Percentiles rank a stretch among this genome's conserved stretches.
Conservation (phyloP, 495 filamentous ascomycete species). For the Lophium mytilinum region DNA sequence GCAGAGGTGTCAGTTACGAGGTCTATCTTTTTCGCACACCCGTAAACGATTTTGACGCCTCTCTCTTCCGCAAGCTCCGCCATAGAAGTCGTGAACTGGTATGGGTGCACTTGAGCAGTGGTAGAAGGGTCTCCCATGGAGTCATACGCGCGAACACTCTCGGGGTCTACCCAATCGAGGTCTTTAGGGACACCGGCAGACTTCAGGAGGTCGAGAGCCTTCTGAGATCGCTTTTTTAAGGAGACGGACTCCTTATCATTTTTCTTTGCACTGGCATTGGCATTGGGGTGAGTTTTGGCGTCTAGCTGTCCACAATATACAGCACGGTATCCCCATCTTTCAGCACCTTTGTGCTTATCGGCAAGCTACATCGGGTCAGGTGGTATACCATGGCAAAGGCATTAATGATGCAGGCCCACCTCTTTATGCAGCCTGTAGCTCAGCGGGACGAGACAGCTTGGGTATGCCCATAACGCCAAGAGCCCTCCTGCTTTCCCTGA, state of each 20-base stretch:
- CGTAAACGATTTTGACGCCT: constrained; percentile 64
- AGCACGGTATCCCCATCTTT: constrained; percentile 81
- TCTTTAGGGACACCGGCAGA: constrained; percentile 63
- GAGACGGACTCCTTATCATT: constrained; percentile 37
- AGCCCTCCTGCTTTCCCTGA: constrained; percentile 94
- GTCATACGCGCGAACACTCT: constrained; percentile 60
- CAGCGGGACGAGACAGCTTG: constrained; percentile 72
- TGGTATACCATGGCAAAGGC: neutral
- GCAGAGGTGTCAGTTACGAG: constrained; percentile 35
- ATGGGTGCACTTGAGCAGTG: constrained; percentile 92
- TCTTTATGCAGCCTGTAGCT: constrained; percentile 78
- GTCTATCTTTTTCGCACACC: constrained; percentile 57
- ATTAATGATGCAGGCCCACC: constrained; percentile 2
- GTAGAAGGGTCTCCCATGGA: constrained; percentile 73
- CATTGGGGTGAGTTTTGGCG: constrained; percentile 24
- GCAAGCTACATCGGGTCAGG: constrained; percentile 43
- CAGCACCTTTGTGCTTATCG: constrained; percentile 70
- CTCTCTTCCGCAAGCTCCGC: constrained; percentile 67
- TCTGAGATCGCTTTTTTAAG: constrained; percentile 65
- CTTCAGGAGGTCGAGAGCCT: constrained; percentile 50
- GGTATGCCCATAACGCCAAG: constrained; percentile 89
- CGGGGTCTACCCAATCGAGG: constrained; percentile 76
- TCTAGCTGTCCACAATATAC: constrained; percentile 68
- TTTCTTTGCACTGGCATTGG: constrained; percentile 17
- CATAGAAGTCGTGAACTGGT: constrained; percentile 83